A percentile compares a stretch with the other conserved stretches of the same genome.
These are phyloP conservation scores for Skeletonema menzelii DNA, from an alignment of 108 stramenopile species.

Conservation along the genomic window DNA sequence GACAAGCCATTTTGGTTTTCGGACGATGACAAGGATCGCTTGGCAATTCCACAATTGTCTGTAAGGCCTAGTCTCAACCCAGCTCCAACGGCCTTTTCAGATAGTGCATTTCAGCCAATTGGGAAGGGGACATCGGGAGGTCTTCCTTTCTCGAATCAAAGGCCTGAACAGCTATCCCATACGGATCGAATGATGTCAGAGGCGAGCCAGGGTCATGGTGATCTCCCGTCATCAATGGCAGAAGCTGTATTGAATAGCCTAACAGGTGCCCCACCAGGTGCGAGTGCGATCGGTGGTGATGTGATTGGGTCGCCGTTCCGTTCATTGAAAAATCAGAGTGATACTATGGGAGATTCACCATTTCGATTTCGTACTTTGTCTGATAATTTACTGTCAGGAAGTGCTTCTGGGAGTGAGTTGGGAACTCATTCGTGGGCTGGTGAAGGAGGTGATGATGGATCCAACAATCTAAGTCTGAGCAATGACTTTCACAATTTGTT, in stretches of 20 bases:
- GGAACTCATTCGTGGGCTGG: constrained; percentile 49
- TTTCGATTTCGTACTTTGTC: background rate
- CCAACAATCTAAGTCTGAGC: constrained; percentile 18
- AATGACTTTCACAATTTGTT: constrained; percentile 41
- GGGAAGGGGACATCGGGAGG: background rate
- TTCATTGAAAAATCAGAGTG: background rate
- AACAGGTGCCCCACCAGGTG: constrained; percentile 13
- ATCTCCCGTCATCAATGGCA: constrained; percentile 42
- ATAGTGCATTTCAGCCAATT: constrained; percentile 46
- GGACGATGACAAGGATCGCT: constrained; percentile 17
- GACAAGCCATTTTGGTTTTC: constrained; percentile 32
- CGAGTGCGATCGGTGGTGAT: constrained; percentile 1
- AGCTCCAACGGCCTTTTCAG: background rate
- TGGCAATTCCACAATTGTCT: constrained; percentile 40
- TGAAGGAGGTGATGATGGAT: constrained; percentile 5
- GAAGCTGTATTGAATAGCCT: constrained; percentile 44
- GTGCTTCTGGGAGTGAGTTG: constrained; percentile 27
- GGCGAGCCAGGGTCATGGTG: constrained; percentile 25
- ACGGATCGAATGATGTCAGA: constrained; percentile 18
- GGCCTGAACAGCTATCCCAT: background rate
- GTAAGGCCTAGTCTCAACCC: constrained; percentile 13
- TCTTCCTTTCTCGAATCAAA: background rate
- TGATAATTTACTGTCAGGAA: constrained; percentile 9
- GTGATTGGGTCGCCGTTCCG: constrained; percentile 17
- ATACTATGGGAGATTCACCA: background rate